These are phyloP conservation scores for Ceratobasidium sp. DNA, from an alignment of 1,284 basidiomycete species.

Conservation along the genomic window DNA sequence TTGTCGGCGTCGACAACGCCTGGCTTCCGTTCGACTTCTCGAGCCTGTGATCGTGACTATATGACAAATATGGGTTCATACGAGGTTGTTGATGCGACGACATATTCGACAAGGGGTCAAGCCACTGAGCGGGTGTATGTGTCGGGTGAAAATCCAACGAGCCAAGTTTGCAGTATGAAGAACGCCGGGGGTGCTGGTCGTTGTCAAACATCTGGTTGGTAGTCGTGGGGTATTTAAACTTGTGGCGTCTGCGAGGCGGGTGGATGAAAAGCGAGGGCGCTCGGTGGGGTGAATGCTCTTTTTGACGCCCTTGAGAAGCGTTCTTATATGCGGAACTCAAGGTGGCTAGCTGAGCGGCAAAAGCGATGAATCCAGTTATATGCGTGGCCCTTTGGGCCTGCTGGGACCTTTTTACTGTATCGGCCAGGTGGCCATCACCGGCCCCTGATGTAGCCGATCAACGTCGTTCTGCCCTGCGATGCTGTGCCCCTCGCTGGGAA, in stretches of 20 bases:
- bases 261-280: slow-evolving; percentile 4
- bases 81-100: not conserved
- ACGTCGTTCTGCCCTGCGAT: not conserved
- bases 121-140: not conserved
- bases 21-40: too few relatives aligned
- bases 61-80: not conserved
- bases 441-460: not conserved
- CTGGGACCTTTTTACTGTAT: not conserved
- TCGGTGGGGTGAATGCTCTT: not conserved
- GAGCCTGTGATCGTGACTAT: not conserved
- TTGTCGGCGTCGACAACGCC: too few relatives aligned
- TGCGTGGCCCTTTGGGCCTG: not conserved
- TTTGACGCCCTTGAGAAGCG: not conserved
- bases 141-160: not conserved
- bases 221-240: not conserved
- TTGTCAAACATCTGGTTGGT: not conserved
- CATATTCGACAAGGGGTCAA: not conserved
- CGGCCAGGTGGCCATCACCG: not conserved
- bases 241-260: not conserved
- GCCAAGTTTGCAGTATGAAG: not conserved
- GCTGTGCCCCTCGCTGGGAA: not conserved
- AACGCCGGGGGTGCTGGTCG: not conserved
- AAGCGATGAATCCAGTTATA: not conserved
- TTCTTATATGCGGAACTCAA: not conserved
- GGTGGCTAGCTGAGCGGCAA: not conserved